These are phyloP conservation scores for Ceratorhiza oryzae-sativae DNA, from an alignment of 1,284 basidiomycete genomes.

Conservation along the genomic window DNA sequence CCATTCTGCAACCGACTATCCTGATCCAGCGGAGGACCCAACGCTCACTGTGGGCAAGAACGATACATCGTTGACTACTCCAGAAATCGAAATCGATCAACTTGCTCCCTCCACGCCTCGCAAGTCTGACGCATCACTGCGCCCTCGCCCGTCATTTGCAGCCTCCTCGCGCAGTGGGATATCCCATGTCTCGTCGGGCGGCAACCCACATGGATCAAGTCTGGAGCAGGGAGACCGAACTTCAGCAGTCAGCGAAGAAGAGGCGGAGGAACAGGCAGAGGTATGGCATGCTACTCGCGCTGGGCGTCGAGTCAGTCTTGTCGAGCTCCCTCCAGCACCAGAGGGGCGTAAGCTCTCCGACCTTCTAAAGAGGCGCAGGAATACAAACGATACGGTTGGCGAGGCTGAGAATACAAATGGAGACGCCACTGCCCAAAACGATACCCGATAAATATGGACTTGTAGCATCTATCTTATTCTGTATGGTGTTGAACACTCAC, in stretches of 20 bases:
- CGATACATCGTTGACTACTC: constrained; percentile 30
- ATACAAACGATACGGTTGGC: background rate
- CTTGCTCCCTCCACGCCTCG: constrained; percentile 41
- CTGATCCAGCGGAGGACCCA: constrained; percentile 18
- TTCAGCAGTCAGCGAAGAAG: background rate
- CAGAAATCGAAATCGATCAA: constrained; percentile 14
- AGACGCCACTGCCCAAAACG: background rate
- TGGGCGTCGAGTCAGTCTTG: constrained; percentile 81
- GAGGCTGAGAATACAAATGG: background rate
- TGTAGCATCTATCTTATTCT: constrained; percentile 11
- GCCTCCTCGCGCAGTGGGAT: constrained; percentile 57
- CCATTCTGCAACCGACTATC: constrained; percentile 38
- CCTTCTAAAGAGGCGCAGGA: constrained; percentile 6
- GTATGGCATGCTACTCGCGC: constrained; percentile 85
- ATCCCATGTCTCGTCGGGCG: constrained; percentile 46
- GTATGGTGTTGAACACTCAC: background rate
- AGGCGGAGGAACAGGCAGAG: constrained; percentile 70
- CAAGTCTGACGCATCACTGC: constrained; percentile 48
- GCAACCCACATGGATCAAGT: constrained; percentile 56
- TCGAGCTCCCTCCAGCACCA: constrained; percentile 53
- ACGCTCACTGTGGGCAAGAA: constrained; percentile 28
- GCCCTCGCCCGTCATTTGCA: constrained; percentile 58
- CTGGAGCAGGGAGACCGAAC: constrained; percentile 49
- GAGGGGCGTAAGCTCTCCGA: constrained; percentile 25
- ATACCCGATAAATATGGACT: background rate